phyloP scores from a whole-genome alignment of 768 basidiomycete genomes.

The Lyophyllum semitale region DNA sequence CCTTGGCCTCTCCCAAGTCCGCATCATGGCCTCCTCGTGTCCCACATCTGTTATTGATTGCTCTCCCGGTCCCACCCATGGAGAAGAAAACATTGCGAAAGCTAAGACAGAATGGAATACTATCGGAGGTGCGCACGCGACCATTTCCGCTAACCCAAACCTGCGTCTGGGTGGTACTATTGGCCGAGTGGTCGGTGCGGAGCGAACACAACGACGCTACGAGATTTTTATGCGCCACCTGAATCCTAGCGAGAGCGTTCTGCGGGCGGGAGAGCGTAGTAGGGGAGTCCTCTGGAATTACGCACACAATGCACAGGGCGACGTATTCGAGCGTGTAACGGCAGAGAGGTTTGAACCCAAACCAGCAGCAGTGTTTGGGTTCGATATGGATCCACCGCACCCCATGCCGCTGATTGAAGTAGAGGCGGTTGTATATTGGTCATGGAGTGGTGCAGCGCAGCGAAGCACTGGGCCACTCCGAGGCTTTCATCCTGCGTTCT shows the following conservation, averaged over 20 bases:
- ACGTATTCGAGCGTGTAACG: background rate
- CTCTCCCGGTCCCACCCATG: background rate
- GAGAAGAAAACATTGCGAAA: background rate
- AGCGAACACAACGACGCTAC: background rate
- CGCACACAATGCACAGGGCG: background rate
- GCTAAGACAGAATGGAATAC: background rate
- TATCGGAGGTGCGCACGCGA: background rate
- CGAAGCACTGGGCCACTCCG: too few relatives aligned
- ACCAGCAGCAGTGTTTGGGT: background rate
- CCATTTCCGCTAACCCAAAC: background rate
- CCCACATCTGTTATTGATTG: background rate
- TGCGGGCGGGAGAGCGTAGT: background rate
- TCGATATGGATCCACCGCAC: background rate
- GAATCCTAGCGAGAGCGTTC: background rate
- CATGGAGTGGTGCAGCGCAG: too few relatives aligned
- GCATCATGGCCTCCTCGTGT: background rate
- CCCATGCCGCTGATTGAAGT: background rate
- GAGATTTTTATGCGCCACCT: background rate
- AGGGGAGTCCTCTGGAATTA: conserved; percentile 4
- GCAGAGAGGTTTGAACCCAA: background rate
- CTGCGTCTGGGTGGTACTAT: background rate
- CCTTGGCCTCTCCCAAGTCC: background rate
- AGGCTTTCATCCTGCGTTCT: too few relatives aligned
- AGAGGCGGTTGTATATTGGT: background rate
- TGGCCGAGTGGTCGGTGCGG: background rate